Conservation (phyloP, 176 grass and related monocot species). For the Musa beccarii region DNA sequence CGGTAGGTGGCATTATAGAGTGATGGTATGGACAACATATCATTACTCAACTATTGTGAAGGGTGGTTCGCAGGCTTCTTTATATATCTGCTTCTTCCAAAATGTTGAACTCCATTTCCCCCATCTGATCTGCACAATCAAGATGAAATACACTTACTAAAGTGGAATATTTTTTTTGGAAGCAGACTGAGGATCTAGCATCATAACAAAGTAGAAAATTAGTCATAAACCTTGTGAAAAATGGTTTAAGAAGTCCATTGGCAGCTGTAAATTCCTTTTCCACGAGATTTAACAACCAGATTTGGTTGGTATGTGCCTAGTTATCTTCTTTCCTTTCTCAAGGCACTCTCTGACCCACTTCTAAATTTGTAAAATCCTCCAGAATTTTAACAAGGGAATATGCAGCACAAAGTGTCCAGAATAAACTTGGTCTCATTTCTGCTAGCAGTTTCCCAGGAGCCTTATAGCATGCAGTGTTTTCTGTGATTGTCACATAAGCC, state of each 20-base stretch:
- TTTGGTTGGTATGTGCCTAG: constrained; percentile 17
- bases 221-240: constrained; percentile 10
- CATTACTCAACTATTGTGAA: constrained; percentile 4
- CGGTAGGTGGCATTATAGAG: constrained; percentile 16
- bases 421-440: constrained; percentile 27
- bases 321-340: constrained; percentile 25
- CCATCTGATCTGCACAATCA: constrained; percentile 24
- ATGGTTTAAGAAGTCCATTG: constrained; percentile 21
- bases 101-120: constrained; percentile 25
- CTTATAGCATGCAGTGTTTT: constrained; percentile 23
- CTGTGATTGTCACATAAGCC: constrained; percentile 1
- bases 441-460: constrained; percentile 30
- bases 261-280: constrained; percentile 28
- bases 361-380: constrained; percentile 22
- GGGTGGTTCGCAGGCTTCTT: constrained; percentile 13
- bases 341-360: constrained; percentile 21
- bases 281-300: constrained; percentile 24
- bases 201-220: constrained; percentile 15
- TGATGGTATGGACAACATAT: constrained; percentile 14
- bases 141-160: constrained; percentile 18
- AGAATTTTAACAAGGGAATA: constrained; percentile 28
- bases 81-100: constrained; percentile 27
- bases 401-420: constrained; percentile 23
- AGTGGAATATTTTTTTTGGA: constrained; percentile 23
- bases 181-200: constrained; percentile 19